Evolutionary conservation across 192 early-diverging fungal genomes (phyloP).

Genomic region (Umbelopsis sp.): DNA sequence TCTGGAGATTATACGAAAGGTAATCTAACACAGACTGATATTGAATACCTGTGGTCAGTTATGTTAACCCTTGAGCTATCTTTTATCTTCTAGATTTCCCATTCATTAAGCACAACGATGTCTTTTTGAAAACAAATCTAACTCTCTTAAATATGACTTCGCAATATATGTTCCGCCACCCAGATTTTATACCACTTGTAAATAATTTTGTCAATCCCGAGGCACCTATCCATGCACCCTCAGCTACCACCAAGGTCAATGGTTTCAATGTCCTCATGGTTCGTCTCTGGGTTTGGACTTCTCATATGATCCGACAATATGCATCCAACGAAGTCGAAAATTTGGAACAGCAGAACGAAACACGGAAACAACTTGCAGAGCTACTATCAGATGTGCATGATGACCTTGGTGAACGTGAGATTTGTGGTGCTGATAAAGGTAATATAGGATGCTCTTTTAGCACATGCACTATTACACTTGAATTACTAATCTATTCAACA

Average conservation of each 20-base stretch:
- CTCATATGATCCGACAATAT: constrained; percentile 1
- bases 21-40: background rate
- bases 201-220: constrained; percentile 32
- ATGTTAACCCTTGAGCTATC: background rate
- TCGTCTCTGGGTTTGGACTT: constrained; percentile 24
- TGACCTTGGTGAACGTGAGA: constrained; percentile 59
- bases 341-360: background rate
- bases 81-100: constrained; percentile 16
- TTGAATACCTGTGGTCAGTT: background rate
- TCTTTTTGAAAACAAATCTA: constrained; percentile 3
- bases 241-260: constrained; percentile 19
- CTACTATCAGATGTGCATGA: constrained; percentile 56
- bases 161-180: constrained; percentile 33
- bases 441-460: background rate
- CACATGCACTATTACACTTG: background rate
- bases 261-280: constrained; percentile 26
- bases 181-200: constrained; percentile 39
- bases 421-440: constrained; percentile 59
- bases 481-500: background rate
- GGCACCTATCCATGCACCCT: constrained; percentile 22
- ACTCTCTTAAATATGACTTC: constrained; percentile 28
- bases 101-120: background rate
- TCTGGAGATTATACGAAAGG: constrained; percentile 1
- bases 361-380: constrained; percentile 27
- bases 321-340: background rate